A percentile compares a stretch with the other conserved stretches of the same genome.
Evolutionary conservation across 306 rosid species (phyloP).

Genomic region (Morella rubra): DNA sequence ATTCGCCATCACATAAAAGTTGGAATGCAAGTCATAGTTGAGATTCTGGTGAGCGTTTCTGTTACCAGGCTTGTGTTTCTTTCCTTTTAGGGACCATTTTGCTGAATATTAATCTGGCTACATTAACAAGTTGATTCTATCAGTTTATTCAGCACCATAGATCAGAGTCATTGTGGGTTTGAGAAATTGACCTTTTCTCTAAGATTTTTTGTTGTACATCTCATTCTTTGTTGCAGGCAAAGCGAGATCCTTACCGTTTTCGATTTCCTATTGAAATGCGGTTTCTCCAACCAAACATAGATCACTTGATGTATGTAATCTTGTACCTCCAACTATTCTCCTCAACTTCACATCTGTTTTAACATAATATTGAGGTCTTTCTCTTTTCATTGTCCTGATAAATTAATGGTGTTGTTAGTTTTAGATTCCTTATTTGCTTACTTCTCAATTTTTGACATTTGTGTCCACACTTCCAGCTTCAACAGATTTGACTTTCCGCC

Average conservation of each 20-base stretch:
- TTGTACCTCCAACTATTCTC: conserved; percentile 5
- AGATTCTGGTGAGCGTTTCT: conserved; percentile 73
- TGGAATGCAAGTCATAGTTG: conserved; percentile 84
- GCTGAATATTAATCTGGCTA: conserved; percentile 19
- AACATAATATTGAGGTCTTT: conserved; percentile 10
- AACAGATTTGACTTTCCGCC: conserved; percentile 87
- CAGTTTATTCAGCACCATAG: neutral
- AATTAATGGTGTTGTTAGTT: neutral
- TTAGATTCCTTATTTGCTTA: conserved; percentile 10
- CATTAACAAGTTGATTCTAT: neutral
- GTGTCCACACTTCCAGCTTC: conserved; percentile 60
- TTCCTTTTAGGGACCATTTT: conserved; percentile 12
- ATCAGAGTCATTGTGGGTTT: conserved; percentile 10
- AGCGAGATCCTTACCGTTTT: conserved; percentile 90
- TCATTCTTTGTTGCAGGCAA: conserved; percentile 61
- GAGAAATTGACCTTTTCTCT: neutral
- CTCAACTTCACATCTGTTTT: conserved; percentile 11
- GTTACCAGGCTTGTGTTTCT: conserved; percentile 10
- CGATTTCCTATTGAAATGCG: conserved; percentile 98
- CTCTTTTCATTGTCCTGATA: conserved; percentile 21
- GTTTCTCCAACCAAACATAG: conserved; percentile 83
- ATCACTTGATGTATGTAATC: conserved; percentile 80
- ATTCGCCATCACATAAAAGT: conserved; percentile 96
- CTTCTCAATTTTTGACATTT: conserved; percentile 31
- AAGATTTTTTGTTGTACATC: conserved; percentile 3